Evolutionary conservation across 2,329 filamentous ascomycete species (phyloP).

Genomic region (Talaromyces amestolkiae): DNA sequence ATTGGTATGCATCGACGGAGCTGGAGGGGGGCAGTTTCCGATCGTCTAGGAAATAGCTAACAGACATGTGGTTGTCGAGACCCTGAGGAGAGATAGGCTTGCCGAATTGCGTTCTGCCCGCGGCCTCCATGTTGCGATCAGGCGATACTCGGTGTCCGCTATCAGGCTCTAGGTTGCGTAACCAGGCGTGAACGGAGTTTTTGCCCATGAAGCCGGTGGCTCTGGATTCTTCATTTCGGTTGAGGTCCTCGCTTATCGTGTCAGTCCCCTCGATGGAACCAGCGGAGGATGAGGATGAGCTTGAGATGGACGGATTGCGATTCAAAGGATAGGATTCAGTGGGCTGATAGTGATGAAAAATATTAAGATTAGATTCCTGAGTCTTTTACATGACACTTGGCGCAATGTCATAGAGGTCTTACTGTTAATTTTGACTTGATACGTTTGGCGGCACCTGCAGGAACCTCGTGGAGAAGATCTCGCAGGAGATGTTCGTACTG

Average conservation of each 20-base stretch:
- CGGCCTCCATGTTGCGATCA: background rate
- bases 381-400: background rate
- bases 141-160: background rate
- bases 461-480: slow-evolving; percentile 15
- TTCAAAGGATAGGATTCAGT: background rate
- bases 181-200: slow-evolving; percentile 45
- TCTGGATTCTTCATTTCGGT: slow-evolving; percentile 35
- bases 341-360: background rate
- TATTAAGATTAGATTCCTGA: background rate
- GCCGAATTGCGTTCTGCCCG: background rate
- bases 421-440: slow-evolving; percentile 13
- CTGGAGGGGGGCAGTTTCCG: slow-evolving; percentile 28
- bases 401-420: background rate
- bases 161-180: slow-evolving; percentile 27
- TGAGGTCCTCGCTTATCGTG: slow-evolving; percentile 43
- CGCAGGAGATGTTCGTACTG: slow-evolving; percentile 14
- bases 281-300: slow-evolving; percentile 26
- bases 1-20: slow-evolving; percentile 34
- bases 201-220: slow-evolving; percentile 44
- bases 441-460: slow-evolving; percentile 13
- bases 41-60: slow-evolving; percentile 44
- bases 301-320: slow-evolving; percentile 24
- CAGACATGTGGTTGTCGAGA: slow-evolving; percentile 23
- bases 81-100: background rate
- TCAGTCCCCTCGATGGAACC: slow-evolving; percentile 44